Percentiles rank a stretch among this genome's conserved stretches.
phyloP scores from a whole-genome alignment of 192 early-diverging fungal genomes.

The Ambispora gerdemannii region DNA sequence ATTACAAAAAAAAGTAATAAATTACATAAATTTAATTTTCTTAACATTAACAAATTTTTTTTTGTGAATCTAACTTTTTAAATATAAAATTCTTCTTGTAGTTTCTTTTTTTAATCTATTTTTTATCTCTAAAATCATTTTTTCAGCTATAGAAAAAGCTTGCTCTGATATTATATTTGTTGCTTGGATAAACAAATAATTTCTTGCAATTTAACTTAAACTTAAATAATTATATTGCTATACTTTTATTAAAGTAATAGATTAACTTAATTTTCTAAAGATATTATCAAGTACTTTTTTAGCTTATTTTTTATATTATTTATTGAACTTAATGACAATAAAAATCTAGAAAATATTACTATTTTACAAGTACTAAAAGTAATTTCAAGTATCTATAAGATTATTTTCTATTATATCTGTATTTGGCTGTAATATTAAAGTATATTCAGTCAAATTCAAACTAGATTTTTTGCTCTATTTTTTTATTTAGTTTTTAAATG shows the following conservation, averaged over 20 bases:
- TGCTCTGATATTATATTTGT: not conserved
- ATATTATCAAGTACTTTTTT: not conserved
- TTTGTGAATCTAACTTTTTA: no score
- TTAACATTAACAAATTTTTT: no score
- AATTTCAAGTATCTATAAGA: no score
- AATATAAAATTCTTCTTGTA: not conserved
- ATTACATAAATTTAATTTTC: no score
- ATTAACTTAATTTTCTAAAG: not conserved
- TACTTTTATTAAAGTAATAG: not conserved
- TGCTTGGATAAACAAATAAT: constrained; percentile 1
- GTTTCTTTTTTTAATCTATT: not conserved
- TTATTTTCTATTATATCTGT: no score
- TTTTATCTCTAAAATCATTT: not conserved
- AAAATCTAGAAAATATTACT: no score
- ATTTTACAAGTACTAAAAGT: no score
- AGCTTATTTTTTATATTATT: not conserved
- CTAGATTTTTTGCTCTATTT: no score
- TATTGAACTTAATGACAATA: not conserved
- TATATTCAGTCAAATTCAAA: no score
- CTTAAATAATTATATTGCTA: not conserved
- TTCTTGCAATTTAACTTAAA: no score
- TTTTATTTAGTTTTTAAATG: not conserved
- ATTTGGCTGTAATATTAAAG: no score
- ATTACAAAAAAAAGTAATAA: no score
- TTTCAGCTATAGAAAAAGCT: not conserved